phyloP scores from a whole-genome alignment of 805 yeast genomes.

The Saccharomyces kudriavzevii region DNA sequence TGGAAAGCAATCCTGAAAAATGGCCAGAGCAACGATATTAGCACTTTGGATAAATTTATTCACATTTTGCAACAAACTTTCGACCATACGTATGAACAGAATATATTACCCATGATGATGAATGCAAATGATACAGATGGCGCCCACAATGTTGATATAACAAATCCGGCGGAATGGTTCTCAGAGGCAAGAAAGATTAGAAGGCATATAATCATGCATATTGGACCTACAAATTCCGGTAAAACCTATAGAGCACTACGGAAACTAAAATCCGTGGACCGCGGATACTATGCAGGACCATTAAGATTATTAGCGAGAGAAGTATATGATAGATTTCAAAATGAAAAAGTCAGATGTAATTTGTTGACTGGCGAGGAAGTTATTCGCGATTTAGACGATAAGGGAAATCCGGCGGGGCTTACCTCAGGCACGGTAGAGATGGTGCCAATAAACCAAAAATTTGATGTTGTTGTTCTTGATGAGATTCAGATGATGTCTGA shows the following conservation, averaged over 20 bases:
- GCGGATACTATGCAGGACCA: slow-evolving; percentile 94
- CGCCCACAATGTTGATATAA: slow-evolving; percentile 32
- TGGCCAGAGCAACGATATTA: not conserved
- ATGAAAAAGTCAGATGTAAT: slow-evolving; percentile 64
- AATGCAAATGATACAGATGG: slow-evolving; percentile 9
- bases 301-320: slow-evolving; percentile 84
- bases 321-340: slow-evolving; percentile 71
- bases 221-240: slow-evolving; percentile 97
- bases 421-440: slow-evolving; percentile 91
- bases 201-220: slow-evolving; percentile 80
- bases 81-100: slow-evolving; percentile 19
- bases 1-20: slow-evolving; percentile 10
- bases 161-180: slow-evolving; percentile 68
- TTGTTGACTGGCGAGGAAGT: slow-evolving; percentile 95
- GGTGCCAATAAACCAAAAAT: slow-evolving; percentile 58
- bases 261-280: slow-evolving; percentile 51
- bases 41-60: slow-evolving; percentile 7
- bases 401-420: slow-evolving; percentile 65
- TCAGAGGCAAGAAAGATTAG: slow-evolving; percentile 77
- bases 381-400: slow-evolving; percentile 55
- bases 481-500: slow-evolving; percentile 95
- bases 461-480: slow-evolving; percentile 87
- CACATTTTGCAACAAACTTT: slow-evolving; percentile 13
- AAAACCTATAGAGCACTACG: slow-evolving; percentile 80
- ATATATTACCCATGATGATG: slow-evolving; percentile 16